These are phyloP conservation scores for Vitis cinerea DNA, from an alignment of 164 flowering plant species.

Conservation along the genomic window DNA sequence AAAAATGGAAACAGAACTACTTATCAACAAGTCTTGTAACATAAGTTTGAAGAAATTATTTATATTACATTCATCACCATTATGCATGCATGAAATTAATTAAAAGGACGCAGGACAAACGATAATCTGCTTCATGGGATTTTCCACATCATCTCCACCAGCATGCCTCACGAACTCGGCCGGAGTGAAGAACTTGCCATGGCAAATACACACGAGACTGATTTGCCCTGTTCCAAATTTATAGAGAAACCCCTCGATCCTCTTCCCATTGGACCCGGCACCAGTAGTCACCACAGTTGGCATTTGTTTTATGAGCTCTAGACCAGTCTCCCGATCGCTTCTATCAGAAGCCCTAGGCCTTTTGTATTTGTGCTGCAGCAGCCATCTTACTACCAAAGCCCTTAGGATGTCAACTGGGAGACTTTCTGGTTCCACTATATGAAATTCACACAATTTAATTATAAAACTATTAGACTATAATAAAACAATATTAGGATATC, in stretches of 20 bases:
- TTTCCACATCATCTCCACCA: conserved; percentile 15
- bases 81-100: background rate
- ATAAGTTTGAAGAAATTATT: no score
- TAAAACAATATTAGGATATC: no score
- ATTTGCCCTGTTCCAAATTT: conserved; percentile 4
- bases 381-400: no score
- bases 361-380: background rate
- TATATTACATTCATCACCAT: background rate
- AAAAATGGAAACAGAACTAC: no score
- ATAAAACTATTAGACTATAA: no score
- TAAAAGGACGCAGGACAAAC: background rate
- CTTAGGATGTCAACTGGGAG: no score
- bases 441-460: no score
- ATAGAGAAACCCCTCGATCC: conserved; percentile 24
- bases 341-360: background rate
- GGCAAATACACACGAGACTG: conserved; percentile 25
- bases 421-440: no score
- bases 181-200: conserved; percentile 23
- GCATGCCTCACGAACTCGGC: conserved; percentile 26
- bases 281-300: conserved; percentile 24
- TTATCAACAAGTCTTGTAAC: no score
- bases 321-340: background rate
- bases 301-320: conserved; percentile 21
- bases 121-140: conserved; percentile 27
- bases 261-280: conserved; percentile 22